phyloP scores from a whole-genome alignment of 176 grass and related monocot genomes.

The Carex cristatella region DNA sequence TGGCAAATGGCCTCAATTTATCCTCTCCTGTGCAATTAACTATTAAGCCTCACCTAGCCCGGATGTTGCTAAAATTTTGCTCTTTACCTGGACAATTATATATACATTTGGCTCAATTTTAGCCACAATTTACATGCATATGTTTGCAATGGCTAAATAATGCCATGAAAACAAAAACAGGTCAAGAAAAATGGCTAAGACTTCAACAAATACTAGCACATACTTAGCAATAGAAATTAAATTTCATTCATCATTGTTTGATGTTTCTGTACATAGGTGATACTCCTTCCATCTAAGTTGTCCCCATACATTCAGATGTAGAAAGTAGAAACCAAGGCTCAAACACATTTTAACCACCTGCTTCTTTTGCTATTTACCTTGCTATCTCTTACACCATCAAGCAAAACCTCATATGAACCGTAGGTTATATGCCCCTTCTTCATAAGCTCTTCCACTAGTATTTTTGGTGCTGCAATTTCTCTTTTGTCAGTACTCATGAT shows the following conservation, averaged over 20 bases:
- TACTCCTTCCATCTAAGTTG: background rate
- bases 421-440: constrained; percentile 92
- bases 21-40: background rate
- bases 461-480: constrained; percentile 91
- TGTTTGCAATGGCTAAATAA: background rate
- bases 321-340: constrained; percentile 10
- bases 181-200: background rate
- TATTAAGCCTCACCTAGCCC: background rate
- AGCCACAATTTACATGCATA: background rate
- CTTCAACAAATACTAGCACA: background rate
- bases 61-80: background rate
- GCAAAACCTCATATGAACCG: constrained; percentile 75
- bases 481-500: constrained; percentile 83
- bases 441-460: constrained; percentile 89
- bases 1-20: background rate
- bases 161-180: background rate
- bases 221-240: background rate
- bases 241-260: background rate
- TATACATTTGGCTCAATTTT: background rate
- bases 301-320: background rate
- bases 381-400: constrained; percentile 85
- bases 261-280: background rate
- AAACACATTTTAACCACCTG: constrained; percentile 14
- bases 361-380: constrained; percentile 43
- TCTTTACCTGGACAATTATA: background rate